Base-by-base conservation (phyloP, 805 yeast species). In the Hanseniaspora taiwanica region DNA sequence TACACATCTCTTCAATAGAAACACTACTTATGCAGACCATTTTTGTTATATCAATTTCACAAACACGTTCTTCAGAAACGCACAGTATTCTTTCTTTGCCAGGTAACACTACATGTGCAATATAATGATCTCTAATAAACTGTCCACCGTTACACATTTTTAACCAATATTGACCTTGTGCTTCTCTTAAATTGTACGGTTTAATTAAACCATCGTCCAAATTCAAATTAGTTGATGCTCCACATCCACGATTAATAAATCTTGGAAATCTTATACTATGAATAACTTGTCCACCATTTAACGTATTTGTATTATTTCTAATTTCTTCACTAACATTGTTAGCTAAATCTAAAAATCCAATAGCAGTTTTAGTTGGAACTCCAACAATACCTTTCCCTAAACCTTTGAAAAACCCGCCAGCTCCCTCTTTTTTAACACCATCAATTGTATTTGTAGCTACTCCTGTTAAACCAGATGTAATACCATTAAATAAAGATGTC, bases 371-470 rank as follows among this genome's bases (percentile, higher is more conserved):
- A 0, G 98, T 87, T 0, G 99, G 98, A 23, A 93, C 62, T 0
- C 98, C 98, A 42, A 91, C 74, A n/a, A 93, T 54, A 10, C 98
- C 99, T 52, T 79, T 82, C 3, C 98, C 98, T 3, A 91, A 54
- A 1, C 99, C 99, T 54, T 78, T 84, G 62, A 91, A 75, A 56
- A 91, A 89, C 0, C 98, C 99, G 3, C 77, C 65, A 0, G 97
- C 76, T 4, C 99, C 99, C 29, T 79, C 94, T 40, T 73, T 68
- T n/a, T 71, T 68, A 0, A 94, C 94, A 6, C 97, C 98, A 50
- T 81, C 80, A 43, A 83, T 70, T 2, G 99, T 98, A 6, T 89
- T 91, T 23, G 76, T 64, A 0, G 97, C 98, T 29, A 91, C 64
- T 1, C 98, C 98, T 1, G 84, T 68, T 4, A 93, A 65, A 1